These are phyloP conservation scores for Acanthamoeba royreba DNA, from an alignment of 208 protist species.

Conservation along the genomic window DNA sequence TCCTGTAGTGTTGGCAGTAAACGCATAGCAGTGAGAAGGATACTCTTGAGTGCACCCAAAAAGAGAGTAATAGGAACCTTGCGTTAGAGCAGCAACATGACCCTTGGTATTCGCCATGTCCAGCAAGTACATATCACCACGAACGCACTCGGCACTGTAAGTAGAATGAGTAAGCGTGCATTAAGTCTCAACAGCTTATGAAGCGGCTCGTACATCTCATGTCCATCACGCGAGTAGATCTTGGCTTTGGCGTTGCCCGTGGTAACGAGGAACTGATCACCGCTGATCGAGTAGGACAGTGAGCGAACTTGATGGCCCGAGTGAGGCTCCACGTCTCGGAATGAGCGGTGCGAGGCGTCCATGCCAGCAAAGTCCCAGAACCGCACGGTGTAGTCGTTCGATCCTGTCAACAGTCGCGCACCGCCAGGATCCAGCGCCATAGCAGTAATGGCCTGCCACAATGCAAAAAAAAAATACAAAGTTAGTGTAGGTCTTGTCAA, in stretches of 20 bases:
- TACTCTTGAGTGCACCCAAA: too few species aligned
- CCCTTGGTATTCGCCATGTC: neutral
- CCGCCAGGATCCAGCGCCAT: neutral
- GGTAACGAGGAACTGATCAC: conserved; percentile 1
- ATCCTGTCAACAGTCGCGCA: neutral
- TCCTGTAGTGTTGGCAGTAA: neutral
- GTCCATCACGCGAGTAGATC: neutral
- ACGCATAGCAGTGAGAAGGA: neutral
- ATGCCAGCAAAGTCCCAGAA: conserved; percentile 38
- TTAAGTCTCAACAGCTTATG: neutral
- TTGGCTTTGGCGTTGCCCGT: neutral
- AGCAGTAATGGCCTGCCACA: neutral
- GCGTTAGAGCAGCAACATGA: neutral
- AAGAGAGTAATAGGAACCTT: neutral
- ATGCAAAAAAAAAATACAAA: neutral
- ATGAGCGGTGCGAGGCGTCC: neutral
- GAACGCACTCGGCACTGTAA: neutral
- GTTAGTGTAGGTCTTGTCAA: too few species aligned
- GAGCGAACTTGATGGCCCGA: neutral
- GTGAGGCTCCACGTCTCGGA: neutral
- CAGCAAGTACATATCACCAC: neutral
- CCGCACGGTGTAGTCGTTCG: neutral
- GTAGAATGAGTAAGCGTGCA: neutral
- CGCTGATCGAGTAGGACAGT: neutral
- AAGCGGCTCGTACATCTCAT: neutral